Conservation (phyloP, 768 basidiomycete genomes). For the Amanita phalloides region DNA sequence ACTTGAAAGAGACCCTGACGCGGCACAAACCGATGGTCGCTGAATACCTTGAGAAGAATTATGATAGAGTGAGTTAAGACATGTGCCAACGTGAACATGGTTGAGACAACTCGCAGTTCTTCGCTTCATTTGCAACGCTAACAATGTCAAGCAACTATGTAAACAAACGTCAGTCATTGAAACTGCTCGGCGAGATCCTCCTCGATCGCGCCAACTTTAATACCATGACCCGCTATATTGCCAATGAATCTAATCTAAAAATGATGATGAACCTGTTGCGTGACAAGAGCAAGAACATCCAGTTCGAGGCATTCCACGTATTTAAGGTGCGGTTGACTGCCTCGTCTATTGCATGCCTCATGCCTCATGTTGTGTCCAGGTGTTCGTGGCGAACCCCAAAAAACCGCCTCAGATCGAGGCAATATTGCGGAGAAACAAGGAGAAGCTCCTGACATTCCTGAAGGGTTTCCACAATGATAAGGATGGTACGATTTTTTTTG, state of each 20-base stretch:
- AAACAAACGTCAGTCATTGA: slow-evolving; percentile 98
- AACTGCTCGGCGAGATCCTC: slow-evolving; percentile 94
- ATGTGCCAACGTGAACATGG: slow-evolving; percentile 3
- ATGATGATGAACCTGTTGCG: slow-evolving; percentile 99
- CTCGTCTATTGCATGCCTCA: neutral
- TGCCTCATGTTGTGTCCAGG: slow-evolving; percentile 24
- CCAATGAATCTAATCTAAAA: slow-evolving; percentile 92
- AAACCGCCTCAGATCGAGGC: slow-evolving; percentile 91
- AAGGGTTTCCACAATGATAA: slow-evolving; percentile 97
- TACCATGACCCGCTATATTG: slow-evolving; percentile 97
- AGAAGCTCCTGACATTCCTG: slow-evolving; percentile 82
- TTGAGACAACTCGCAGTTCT: slow-evolving; percentile 53
- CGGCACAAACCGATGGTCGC: slow-evolving; percentile 98
- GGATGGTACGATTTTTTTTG: slow-evolving; percentile 52
- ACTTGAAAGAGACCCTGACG: slow-evolving; percentile 95
- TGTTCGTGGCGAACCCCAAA: slow-evolving; percentile 99
- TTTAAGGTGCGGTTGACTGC: slow-evolving; percentile 70
- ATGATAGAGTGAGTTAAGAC: slow-evolving; percentile 59
- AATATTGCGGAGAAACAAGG: slow-evolving; percentile 89
- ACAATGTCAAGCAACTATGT: slow-evolving; percentile 95
- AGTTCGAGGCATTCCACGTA: slow-evolving; percentile 99
- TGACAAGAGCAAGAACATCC: slow-evolving; percentile 99
- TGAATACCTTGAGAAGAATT: slow-evolving; percentile 92
- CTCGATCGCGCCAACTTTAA: slow-evolving; percentile 97
- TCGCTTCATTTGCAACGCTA: slow-evolving; percentile 87